Evolutionary conservation across 2,329 filamentous ascomycete species (phyloP).

Genomic region (Trichoderma koningii): DNA sequence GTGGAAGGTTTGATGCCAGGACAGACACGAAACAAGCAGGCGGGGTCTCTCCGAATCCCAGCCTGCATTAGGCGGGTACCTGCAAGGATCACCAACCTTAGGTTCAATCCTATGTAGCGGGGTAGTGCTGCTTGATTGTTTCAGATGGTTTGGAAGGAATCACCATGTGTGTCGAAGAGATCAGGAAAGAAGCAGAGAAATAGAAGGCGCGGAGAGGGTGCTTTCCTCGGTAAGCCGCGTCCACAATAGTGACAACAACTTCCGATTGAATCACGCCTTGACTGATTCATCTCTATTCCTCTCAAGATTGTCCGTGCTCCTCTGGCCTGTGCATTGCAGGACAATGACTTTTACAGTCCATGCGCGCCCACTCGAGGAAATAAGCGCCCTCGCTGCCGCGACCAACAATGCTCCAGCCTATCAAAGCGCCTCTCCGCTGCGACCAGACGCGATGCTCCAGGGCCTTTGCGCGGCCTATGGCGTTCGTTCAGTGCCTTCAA

Average conservation of each 20-base stretch:
- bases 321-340: not conserved
- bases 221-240: no score
- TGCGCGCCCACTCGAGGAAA: not conserved
- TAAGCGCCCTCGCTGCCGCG: constrained; percentile 26
- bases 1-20: not conserved
- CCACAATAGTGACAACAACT: no score
- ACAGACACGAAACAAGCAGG: not conserved
- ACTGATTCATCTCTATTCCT: not conserved
- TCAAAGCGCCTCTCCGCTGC: constrained; percentile 17
- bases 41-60: not conserved
- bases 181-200: not conserved
- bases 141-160: not conserved
- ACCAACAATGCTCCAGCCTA: constrained; percentile 18
- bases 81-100: no score
- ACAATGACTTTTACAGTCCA: not conserved
- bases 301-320: not conserved
- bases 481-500: constrained; percentile 21
- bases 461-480: constrained; percentile 14
- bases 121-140: not conserved
- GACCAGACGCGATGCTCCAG: constrained; percentile 9
- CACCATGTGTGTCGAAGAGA: not conserved
- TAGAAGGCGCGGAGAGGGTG: not conserved
- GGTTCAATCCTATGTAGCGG: not conserved
- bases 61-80: not conserved
- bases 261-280: no score